These are phyloP conservation scores for Pseudocercospora crystallina DNA, from an alignment of 2,329 filamentous ascomycete genomes.

Conservation along the genomic window DNA sequence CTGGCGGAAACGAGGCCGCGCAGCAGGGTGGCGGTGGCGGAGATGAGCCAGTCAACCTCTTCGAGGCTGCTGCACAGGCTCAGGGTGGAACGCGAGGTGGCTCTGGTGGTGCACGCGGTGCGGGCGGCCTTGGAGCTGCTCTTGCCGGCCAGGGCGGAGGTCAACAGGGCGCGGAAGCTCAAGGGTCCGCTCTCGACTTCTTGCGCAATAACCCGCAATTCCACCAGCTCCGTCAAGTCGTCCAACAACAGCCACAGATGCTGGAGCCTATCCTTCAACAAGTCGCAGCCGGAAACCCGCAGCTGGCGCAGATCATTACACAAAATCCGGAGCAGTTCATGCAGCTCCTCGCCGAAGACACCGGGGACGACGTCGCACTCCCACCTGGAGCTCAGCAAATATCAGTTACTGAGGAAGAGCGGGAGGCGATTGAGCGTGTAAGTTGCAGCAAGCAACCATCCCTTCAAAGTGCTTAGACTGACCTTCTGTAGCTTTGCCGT, in stretches of 20 bases:
- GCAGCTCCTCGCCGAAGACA: conserved; percentile 82
- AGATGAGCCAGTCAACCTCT: conserved; percentile 78
- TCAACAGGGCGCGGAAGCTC: conserved; percentile 48
- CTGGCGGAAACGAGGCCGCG: conserved; percentile 65
- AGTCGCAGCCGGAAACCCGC: conserved; percentile 90
- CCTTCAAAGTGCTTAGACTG: too few relatives aligned
- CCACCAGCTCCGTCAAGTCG: conserved; percentile 93
- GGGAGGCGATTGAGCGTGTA: conserved; percentile 94
- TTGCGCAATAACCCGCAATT: conserved; percentile 95
- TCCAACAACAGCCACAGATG: conserved; percentile 98
- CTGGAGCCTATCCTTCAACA: conserved; percentile 97
- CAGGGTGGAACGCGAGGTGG: conserved; percentile 43
- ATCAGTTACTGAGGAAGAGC: conserved; percentile 90
- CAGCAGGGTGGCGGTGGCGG: conserved; percentile 64
- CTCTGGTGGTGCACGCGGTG: conserved; percentile 44
- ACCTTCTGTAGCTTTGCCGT: conserved; percentile 68
- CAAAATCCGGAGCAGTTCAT: conserved; percentile 93
- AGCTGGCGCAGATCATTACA: conserved; percentile 87
- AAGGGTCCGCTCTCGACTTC: conserved; percentile 76
- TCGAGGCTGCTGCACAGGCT: conserved; percentile 64
- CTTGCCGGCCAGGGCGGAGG: conserved; percentile 38
- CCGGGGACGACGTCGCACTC: conserved; percentile 74
- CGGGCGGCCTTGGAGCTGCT: conserved; percentile 37
- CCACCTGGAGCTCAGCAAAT: conserved; percentile 89
- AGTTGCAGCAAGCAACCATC: conserved; percentile 34